Conservation (phyloP, 225 moss, liverwort and hornwort species). For the Straminergon stramineum region DNA sequence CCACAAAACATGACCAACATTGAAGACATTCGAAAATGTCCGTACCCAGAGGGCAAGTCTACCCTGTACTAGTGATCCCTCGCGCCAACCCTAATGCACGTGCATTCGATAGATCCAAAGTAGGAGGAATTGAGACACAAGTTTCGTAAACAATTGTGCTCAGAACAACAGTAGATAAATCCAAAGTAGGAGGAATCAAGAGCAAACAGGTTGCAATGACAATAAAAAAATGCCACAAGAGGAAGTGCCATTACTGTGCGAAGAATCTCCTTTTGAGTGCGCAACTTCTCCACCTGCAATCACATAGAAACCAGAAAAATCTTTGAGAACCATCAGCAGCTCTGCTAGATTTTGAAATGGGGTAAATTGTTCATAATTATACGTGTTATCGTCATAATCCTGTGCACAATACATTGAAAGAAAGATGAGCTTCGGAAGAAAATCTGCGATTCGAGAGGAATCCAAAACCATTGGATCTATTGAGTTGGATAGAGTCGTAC, state of each 20-base stretch:
- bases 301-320: background rate
- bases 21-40: background rate
- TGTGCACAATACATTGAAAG: background rate
- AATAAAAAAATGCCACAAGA: background rate
- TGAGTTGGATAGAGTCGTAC: background rate
- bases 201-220: background rate
- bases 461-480: background rate
- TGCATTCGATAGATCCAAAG: background rate
- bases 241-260: conserved; percentile 22
- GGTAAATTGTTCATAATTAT: no score
- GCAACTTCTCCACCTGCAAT: conserved; percentile 35
- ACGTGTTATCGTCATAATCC: background rate
- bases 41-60: background rate
- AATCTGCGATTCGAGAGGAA: background rate
- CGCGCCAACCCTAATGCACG: background rate
- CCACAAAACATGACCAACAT: background rate
- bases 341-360: background rate
- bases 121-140: background rate
- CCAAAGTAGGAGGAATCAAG: background rate
- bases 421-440: background rate
- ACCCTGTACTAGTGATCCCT: background rate
- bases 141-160: background rate
- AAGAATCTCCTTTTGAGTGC: conserved; percentile 27
- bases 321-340: background rate
- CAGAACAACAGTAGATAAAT: background rate